Conservation (phyloP, 345 rosid species). For the Aquilaria yunnanensis region DNA sequence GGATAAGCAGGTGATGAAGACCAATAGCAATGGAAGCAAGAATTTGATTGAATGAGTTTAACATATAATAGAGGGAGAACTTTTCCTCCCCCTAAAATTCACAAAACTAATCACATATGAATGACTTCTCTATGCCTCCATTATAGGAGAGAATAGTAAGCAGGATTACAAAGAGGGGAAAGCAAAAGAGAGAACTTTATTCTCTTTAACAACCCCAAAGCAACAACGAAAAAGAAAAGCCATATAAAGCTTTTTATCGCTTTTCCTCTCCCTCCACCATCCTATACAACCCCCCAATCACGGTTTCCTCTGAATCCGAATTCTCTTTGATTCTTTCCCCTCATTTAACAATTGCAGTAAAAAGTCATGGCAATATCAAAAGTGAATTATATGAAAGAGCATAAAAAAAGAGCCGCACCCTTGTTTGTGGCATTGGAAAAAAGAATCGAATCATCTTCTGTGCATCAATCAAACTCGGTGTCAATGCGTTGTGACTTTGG, state of each 20-base stretch:
- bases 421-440: slow-evolving; percentile 30
- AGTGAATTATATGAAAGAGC: slow-evolving; percentile 16
- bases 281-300: slow-evolving; percentile 41
- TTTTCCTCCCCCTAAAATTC: slow-evolving; percentile 23
- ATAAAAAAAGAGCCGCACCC: slow-evolving; percentile 27
- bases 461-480: slow-evolving; percentile 13
- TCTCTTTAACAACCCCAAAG: slow-evolving; percentile 27
- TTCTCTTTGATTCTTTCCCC: slow-evolving; percentile 18
- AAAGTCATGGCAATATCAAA: slow-evolving; percentile 19
- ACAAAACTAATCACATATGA: slow-evolving; percentile 11
- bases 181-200: slow-evolving; percentile 33
- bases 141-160: slow-evolving; percentile 15
- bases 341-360: slow-evolving; percentile 16
- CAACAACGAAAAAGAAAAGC: slow-evolving; percentile 19
- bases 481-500: slow-evolving; percentile 61
- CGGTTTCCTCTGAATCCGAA: slow-evolving; percentile 21
- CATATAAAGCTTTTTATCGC: slow-evolving; percentile 17
- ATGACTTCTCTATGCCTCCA: slow-evolving; percentile 17
- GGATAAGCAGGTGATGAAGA: too few species aligned
- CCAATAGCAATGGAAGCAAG: neutral
- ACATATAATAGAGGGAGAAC: slow-evolving; percentile 17
- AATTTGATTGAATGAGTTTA: neutral
- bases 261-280: slow-evolving; percentile 14
- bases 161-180: slow-evolving; percentile 29
- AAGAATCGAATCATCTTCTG: slow-evolving; percentile 19